These are phyloP conservation scores for Arachis monticola DNA, from an alignment of 331 rosid species.

Conservation along the genomic window DNA sequence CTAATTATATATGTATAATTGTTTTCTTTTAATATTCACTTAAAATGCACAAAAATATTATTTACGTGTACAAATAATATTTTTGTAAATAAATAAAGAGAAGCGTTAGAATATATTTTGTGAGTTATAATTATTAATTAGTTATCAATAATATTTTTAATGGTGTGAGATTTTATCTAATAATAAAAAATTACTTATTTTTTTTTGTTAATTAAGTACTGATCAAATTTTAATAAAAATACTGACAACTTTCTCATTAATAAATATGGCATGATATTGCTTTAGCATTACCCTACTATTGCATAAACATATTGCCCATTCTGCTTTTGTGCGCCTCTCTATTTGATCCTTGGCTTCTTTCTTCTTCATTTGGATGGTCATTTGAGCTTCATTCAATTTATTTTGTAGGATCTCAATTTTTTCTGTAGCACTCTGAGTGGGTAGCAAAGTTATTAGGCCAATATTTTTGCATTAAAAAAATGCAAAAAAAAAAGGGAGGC, in stretches of 20 bases:
- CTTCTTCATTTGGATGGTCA: conserved; percentile 50
- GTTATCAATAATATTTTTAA: not conserved
- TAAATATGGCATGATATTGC: not conserved
- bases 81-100: no score
- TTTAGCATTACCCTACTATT: conserved; percentile 55
- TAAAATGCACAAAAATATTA: no score
- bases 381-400: conserved; percentile 53
- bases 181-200: no score
- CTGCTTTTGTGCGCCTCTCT: conserved; percentile 66
- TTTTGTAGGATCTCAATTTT: conserved; percentile 48
- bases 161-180: no score
- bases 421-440: conserved; percentile 51
- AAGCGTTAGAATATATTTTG: no score
- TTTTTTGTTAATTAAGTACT: no score
- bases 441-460: not conserved
- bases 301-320: conserved; percentile 71
- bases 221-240: no score
- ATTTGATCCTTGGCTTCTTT: conserved; percentile 56
- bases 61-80: no score
- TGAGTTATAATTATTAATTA: no score
- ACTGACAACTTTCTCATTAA: no score
- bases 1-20: conserved; percentile 32
- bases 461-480: no score
- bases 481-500: not conserved
- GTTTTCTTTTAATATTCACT: no score